Evolutionary conservation across 2,329 filamentous ascomycete genomes (phyloP).

Genomic region (Apiospora koreana): DNA sequence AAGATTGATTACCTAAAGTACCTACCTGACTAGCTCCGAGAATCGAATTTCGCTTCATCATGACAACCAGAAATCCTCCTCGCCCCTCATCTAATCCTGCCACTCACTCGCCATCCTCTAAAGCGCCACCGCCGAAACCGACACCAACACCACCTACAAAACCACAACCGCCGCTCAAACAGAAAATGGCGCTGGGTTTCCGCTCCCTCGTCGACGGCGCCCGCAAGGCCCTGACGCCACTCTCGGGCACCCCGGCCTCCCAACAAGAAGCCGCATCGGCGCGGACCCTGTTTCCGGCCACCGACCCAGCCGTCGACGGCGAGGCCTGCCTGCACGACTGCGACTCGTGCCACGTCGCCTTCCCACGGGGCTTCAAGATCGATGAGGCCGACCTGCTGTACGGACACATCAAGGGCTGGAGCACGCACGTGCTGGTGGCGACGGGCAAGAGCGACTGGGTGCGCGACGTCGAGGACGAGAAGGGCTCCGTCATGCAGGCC

Average conservation of each 20-base stretch:
- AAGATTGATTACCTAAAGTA: conserved; percentile 6
- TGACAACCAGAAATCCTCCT: neutral
- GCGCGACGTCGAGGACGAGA: conserved; percentile 83
- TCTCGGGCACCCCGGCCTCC: conserved; percentile 19
- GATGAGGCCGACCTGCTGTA: conserved; percentile 80
- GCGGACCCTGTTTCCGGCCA: conserved; percentile 68
- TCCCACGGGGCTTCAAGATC: conserved; percentile 71
- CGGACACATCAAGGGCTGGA: conserved; percentile 83
- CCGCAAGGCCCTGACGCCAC: conserved; percentile 33
- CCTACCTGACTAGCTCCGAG: neutral
- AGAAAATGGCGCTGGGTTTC: conserved; percentile 44
- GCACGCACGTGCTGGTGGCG: conserved; percentile 85
- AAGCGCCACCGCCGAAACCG: neutral
- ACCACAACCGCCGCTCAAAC: conserved; percentile 22
- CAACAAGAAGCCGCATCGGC: conserved; percentile 28
- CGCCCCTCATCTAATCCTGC: neutral
- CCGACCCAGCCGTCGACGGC: conserved; percentile 76
- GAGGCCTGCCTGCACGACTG: conserved; percentile 91
- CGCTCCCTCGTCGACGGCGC: conserved; percentile 41
- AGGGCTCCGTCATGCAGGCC: conserved; percentile 81
- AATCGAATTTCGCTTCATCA: neutral
- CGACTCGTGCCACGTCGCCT: conserved; percentile 74
- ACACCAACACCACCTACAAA: neutral
- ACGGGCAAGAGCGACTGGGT: conserved; percentile 98
- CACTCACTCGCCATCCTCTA: neutral